Conservation (phyloP, 768 basidiomycete genomes). For the Leccinum olivaceopallidum region DNA sequence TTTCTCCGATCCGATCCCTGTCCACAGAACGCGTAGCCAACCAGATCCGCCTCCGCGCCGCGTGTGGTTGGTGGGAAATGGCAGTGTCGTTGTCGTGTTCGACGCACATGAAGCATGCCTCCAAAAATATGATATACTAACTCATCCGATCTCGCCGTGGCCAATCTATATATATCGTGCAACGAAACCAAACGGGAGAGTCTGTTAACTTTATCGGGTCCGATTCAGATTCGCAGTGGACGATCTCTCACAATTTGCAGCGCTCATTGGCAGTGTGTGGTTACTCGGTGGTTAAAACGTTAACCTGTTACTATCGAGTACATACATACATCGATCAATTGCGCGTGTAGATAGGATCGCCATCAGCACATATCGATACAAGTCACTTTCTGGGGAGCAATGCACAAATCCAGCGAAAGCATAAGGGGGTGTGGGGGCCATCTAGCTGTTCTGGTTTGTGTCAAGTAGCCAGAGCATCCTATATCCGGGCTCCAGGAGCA, state of each 20-base stretch:
- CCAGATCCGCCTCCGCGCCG: neutral
- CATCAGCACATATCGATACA: too few relatives aligned
- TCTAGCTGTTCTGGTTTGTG: neutral
- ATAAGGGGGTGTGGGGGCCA: neutral
- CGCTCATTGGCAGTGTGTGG: neutral
- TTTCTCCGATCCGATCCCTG: neutral
- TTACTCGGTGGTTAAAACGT: neutral
- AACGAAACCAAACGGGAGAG: neutral
- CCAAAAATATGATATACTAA: neutral
- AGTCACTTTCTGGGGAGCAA: neutral
- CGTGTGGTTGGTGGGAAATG: neutral
- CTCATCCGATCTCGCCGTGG: neutral
- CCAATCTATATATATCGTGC: neutral
- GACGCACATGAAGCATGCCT: neutral
- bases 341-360: neutral
- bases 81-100: neutral
- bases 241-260: neutral
- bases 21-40: neutral
- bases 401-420: neutral
- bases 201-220: neutral
- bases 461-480: too few relatives aligned
- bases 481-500: too few relatives aligned
- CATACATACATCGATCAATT: neutral
- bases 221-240: neutral
- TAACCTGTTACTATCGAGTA: too few relatives aligned